phyloP scores from a whole-genome alignment of 2,329 filamentous ascomycete genomes.

The Scytalidium lignicola region DNA sequence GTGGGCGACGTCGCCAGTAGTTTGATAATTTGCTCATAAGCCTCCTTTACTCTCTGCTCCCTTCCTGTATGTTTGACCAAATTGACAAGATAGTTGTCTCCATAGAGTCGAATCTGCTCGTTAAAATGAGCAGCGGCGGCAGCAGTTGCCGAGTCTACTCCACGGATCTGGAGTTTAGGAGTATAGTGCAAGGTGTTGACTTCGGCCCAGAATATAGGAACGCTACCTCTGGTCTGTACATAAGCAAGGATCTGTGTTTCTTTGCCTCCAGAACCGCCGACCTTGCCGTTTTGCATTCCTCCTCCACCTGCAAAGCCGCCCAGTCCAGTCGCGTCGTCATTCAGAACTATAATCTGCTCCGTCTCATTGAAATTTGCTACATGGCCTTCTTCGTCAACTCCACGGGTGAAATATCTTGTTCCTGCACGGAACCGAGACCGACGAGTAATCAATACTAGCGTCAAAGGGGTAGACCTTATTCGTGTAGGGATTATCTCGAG shows the following conservation, averaged over 20 bases:
- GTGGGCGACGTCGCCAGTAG: slow-evolving; percentile 64
- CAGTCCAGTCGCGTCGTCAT: slow-evolving; percentile 69
- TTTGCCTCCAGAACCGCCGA: slow-evolving; percentile 51
- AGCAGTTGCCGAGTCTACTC: slow-evolving; percentile 71
- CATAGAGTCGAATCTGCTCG: slow-evolving; percentile 89
- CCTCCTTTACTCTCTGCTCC: slow-evolving; percentile 82
- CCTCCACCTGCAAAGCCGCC: slow-evolving; percentile 75
- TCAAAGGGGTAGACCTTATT: slow-evolving; percentile 79
- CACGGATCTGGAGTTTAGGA: slow-evolving; percentile 81
- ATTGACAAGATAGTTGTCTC: slow-evolving; percentile 96
- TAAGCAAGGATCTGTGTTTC: slow-evolving; percentile 91
- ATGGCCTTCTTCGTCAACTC: slow-evolving; percentile 86
- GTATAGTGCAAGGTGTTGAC: slow-evolving; percentile 90
- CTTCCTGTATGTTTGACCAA: slow-evolving; percentile 94
- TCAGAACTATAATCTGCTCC: slow-evolving; percentile 85
- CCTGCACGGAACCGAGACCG: slow-evolving; percentile 84
- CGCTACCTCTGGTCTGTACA: slow-evolving; percentile 92
- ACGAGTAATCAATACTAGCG: slow-evolving; percentile 81
- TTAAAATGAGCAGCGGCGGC: slow-evolving; percentile 85
- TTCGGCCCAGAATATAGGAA: slow-evolving; percentile 94
- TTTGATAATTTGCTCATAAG: slow-evolving; percentile 87
- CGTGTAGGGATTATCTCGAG: slow-evolving; percentile 82
- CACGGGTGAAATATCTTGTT: slow-evolving; percentile 91
- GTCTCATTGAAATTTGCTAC: slow-evolving; percentile 99
- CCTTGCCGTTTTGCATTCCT: slow-evolving; percentile 69